Base-by-base conservation (phyloP, 2,329 filamentous ascomycete species). In the Lojkania enalia region DNA sequence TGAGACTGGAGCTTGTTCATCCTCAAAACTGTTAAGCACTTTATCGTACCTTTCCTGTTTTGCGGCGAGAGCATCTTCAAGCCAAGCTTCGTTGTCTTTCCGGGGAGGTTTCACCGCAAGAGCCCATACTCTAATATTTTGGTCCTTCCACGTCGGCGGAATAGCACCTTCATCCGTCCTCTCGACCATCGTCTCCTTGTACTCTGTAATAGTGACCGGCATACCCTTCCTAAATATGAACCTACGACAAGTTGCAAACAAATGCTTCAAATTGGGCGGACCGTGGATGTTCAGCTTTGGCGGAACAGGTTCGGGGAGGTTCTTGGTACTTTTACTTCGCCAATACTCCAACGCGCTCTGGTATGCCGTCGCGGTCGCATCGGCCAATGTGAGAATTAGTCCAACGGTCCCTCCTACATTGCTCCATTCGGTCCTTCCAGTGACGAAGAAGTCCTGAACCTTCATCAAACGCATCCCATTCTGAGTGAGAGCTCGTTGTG, bases 161-260 rank as follows among this genome's bases (percentile, higher is more conserved):
- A 67, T 69, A 20, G 74, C 66, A 35, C 68, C 67, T 20, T 49
- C 44, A 18, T 57, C 63, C 27, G 61, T 58, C 47, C 58, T 63
- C n/a, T 49, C 48, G 12, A 55, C 50, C 3, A 58, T 41, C 11
- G 48, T 47, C n/a, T 60, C 51, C 11, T 49, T 50, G 44, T 88
- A 80, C 68, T 99, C 94, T 51, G 82, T 77, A 1, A 86, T 77
- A 21, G 73, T 74, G n/a, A 96, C 71, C 0, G 86, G 86, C 64
- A 95, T 79, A 0, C 88, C 86, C 57, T 88, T 90, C 27, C 94
- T 81, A 59, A 96, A 92, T 38, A 97, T 83, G 69, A 96, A 96
- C 21, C 85, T 77, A 35, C 94, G 81, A 13, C 87, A 85, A 0
- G 90, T 88, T n/a, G 90, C 91, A 44, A 99, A 70, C 4, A 83